Base-by-base conservation (phyloP, 169 alveolate genomes). In the Amoebophrya sp. region DNA sequence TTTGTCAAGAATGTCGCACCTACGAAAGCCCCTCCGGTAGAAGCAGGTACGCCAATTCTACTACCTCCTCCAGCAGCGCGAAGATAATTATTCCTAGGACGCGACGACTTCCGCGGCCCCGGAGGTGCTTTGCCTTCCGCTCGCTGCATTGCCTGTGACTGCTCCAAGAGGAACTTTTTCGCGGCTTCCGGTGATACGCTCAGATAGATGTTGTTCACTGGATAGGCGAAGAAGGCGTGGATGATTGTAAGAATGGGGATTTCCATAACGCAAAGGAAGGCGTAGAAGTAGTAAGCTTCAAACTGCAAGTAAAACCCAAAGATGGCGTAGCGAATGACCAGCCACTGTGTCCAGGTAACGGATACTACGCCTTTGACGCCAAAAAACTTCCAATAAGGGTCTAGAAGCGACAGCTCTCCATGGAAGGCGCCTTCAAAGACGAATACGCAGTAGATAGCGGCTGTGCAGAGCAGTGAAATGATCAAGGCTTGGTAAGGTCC, bases 141-240 rank as follows among this genome's bases (percentile, higher is more conserved):
- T n/a, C n/a, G n/a, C n/a, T n/a, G n/a, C n/a, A 53, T 53, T 53
- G 76, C 76, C 76, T 53, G 76, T 23, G 76, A 53, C 83, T 65
- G 36, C 36, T 26, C 83, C n/a, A 0, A 26, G 36, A 65, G 83
- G 2, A 1, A 65, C 26, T 65, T 1, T 18, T 29, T 65, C 36
- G 83, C 83, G 83, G 83, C 83, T 18, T 65, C 83, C 2, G 83
- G 83, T 26, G 83, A 65, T 29, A 65, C 33, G 83, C 83, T 65
- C 36, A 65, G 26, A 26, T 65, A 65, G 33, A 65, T 36, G 26
- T 65, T 65, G 83, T 65, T 29, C 33, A 65, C 83, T 10, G 83
- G 83, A 18, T 65, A 65, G 38, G 83, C 83, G 83, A 65, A 65
- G 83, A 65, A 65, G 10, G 83, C 83, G 83, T 65, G 83, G 33